Evolutionary conservation across 1,284 basidiomycete species (phyloP).

Genomic region (Puccinia horiana): DNA sequence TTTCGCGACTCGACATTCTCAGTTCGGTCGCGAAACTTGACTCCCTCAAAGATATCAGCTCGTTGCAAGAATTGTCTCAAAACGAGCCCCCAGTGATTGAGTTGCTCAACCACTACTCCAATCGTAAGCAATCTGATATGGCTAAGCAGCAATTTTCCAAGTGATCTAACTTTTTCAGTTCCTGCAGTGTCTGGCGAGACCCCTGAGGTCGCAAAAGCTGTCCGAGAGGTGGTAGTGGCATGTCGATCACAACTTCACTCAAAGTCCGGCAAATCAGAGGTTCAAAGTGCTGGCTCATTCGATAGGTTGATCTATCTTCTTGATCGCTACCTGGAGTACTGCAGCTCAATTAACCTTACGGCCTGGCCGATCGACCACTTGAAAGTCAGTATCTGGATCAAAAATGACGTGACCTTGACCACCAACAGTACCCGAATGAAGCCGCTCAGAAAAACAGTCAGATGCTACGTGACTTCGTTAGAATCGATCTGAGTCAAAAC

Average conservation of each 20-base stretch:
- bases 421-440: slow-evolving; percentile 38
- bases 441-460: slow-evolving; percentile 44
- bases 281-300: slow-evolving; percentile 22
- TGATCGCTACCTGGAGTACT: slow-evolving; percentile 46
- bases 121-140: neutral
- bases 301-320: slow-evolving; percentile 42
- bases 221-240: slow-evolving; percentile 19
- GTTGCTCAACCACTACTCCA: slow-evolving; percentile 35
- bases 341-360: neutral
- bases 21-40: slow-evolving; percentile 21
- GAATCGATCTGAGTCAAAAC: slow-evolving; percentile 38
- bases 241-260: slow-evolving; percentile 21
- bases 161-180: neutral
- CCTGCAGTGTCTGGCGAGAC: slow-evolving; percentile 19
- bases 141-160: neutral
- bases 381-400: slow-evolving; percentile 43
- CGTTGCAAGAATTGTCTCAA: slow-evolving; percentile 25
- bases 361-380: slow-evolving; percentile 47
- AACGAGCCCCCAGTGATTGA: slow-evolving; percentile 26
- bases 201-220: slow-evolving; percentile 9
- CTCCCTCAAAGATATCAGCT: slow-evolving; percentile 25
- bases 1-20: slow-evolving; percentile 13
- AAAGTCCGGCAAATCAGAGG: neutral
- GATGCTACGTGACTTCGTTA: slow-evolving; percentile 44
- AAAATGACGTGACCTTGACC: slow-evolving; percentile 40